Evolutionary conservation across 1,284 basidiomycete species (phyloP), one percentile per base, ranked within the genome.

Genomic region (Naganishia cerealis): DNA sequence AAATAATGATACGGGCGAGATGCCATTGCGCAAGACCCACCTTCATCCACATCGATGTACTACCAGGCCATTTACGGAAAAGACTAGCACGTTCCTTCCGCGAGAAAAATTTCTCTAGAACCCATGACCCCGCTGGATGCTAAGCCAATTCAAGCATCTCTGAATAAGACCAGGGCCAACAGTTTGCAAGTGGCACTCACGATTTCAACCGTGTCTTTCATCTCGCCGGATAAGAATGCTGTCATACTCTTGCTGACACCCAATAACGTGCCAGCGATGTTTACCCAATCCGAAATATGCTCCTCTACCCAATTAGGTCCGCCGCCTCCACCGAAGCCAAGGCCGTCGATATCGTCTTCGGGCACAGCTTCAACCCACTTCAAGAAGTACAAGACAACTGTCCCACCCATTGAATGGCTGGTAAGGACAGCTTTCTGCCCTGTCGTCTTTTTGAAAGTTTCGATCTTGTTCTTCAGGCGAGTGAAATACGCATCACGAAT

Each of bases 1-100:
- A 10, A 15, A 46, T 33, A 15, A n/a, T 16, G 38, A 42, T 50
- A 18, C 4, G 21, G 16, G 10, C 50, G 38, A 26, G 33, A n/a
- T 52, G 13, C 39, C n/a, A 57, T n/a, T 50, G 39, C n/a, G 12
- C 39, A 56, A 36, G 48, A 67, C 75, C 48, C 74, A 87, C 90
- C 86, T 94, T 94, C 71, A 92, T 86, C 91, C 91, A 94, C 87
- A 94, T 87, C 73, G 90, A 92, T 18, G 91, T 92, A 71, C 91
- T 90, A 48, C 95, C 95, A 1, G 92, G 91, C 96, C 95, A 99
- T 73, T 89, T 90, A 43, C 93, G 86, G 84, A 99, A 99, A 16
- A 99, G 84, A 68, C 87, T 88, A 67, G 92, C 92, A 0, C 95
- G 86, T 78, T 99, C 96, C 43, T 86, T 87, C 40, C 92, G 85